Conservation (phyloP, 2,329 filamentous ascomycete genomes). For the Nothomitra cinnamomea region DNA sequence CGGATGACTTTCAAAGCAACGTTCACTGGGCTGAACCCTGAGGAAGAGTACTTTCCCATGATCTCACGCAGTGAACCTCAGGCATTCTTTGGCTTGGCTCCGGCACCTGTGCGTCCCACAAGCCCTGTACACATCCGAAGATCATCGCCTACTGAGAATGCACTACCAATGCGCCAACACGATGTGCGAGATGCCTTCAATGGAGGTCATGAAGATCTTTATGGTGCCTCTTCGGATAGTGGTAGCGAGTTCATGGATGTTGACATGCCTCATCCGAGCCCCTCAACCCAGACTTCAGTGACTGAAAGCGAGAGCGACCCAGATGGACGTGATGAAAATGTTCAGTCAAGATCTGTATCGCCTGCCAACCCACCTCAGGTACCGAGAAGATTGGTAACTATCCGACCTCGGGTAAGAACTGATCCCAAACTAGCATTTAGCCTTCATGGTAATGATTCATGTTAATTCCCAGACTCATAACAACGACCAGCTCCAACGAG, state of each 20-base stretch:
- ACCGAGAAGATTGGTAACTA: too few relatives aligned
- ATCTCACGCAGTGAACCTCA: not conserved
- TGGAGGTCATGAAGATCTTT: not conserved
- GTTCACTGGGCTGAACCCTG: not conserved
- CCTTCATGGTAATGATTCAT: not conserved
- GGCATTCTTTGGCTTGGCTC: not conserved
- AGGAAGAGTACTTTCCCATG: conserved; percentile 1
- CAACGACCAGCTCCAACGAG: not conserved
- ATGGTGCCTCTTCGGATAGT: not conserved
- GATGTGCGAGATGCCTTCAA: not conserved
- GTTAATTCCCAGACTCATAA: not conserved
- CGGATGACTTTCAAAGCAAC: not conserved
- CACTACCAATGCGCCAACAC: not conserved
- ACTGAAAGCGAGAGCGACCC: not conserved
- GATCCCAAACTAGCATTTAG: not conserved
- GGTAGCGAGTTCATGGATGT: not conserved
- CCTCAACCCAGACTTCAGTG: not conserved
- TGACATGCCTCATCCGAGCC: not conserved
- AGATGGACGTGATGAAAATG: not conserved
- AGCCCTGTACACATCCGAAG: not conserved
- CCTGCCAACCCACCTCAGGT: not conserved
- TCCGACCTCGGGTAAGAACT: too few relatives aligned
- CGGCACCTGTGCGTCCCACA: not conserved
- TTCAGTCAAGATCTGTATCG: not conserved
- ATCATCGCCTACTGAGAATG: not conserved